These are phyloP conservation scores for Larix kaempferi DNA, from an alignment of 75 land plant genomes.

Conservation along the genomic window DNA sequence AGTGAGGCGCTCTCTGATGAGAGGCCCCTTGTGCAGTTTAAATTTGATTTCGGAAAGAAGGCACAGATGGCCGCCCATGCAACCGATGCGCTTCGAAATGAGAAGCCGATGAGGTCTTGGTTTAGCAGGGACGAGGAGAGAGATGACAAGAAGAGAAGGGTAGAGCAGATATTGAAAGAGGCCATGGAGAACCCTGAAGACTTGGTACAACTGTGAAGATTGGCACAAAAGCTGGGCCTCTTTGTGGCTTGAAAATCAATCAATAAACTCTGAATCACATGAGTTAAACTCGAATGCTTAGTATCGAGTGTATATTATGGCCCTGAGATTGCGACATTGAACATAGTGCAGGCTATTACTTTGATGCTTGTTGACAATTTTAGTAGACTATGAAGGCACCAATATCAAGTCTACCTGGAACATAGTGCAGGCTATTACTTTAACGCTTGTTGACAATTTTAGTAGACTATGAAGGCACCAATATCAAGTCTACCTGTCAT, in stretches of 20 bases:
- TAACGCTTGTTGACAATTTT: too few relatives aligned
- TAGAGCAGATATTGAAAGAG: constrained; percentile 56
- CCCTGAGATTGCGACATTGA: too few relatives aligned
- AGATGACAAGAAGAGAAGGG: constrained; percentile 75
- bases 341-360: too few relatives aligned
- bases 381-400: too few relatives aligned
- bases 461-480: too few relatives aligned
- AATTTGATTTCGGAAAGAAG: constrained; percentile 49
- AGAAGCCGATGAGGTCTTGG: constrained; percentile 11
- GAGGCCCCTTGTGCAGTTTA: constrained; percentile 52
- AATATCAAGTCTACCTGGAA: too few relatives aligned
- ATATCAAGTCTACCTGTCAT: too few relatives aligned
- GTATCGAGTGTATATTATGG: too few relatives aligned
- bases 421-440: too few relatives aligned
- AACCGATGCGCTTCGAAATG: constrained; percentile 10
- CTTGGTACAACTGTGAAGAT: constrained; percentile 22
- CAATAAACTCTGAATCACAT: too few relatives aligned
- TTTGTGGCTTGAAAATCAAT: constrained; percentile 8
- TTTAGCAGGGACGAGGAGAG: constrained; percentile 53
- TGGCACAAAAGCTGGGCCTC: neutral
- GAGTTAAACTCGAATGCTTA: too few relatives aligned
- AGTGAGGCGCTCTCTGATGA: constrained; percentile 25
- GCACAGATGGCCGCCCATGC: constrained; percentile 18
- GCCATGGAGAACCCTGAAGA: constrained; percentile 36
- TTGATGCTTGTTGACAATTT: too few relatives aligned